These are phyloP conservation scores for Orbilia ellipsospora DNA, from an alignment of 2,329 filamentous ascomycete species.

Conservation along the genomic window DNA sequence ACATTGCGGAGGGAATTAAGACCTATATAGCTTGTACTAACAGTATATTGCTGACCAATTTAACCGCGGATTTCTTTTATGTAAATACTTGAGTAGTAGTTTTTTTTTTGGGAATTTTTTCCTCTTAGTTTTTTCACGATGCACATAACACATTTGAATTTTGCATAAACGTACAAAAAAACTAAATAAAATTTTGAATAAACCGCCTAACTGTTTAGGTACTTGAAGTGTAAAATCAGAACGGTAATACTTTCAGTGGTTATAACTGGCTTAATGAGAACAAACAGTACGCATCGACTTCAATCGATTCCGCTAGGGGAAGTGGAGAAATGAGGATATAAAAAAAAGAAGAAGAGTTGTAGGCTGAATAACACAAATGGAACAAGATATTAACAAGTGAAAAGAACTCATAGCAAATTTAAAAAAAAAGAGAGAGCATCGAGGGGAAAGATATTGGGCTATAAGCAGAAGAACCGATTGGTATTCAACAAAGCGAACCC, in stretches of 20 bases:
- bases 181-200: conserved; percentile 2
- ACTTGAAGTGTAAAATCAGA: background rate
- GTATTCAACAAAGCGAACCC: conserved; percentile 55
- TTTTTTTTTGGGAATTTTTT: too few species aligned
- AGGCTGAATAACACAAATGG: background rate
- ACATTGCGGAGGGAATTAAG: background rate
- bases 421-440: conserved; percentile 48
- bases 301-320: conserved; percentile 58
- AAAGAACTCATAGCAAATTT: conserved; percentile 31
- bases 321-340: conserved; percentile 46
- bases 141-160: background rate
- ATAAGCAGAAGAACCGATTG: conserved; percentile 53
- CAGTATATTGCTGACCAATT: background rate
- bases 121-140: too few species aligned
- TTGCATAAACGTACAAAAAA: background rate
- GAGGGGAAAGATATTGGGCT: conserved; percentile 51
- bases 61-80: background rate
- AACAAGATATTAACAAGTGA: conserved; percentile 17
- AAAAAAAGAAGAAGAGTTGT: conserved; percentile 14
- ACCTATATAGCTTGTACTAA: too few species aligned
- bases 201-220: background rate
- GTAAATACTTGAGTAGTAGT: background rate
- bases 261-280: too few species aligned
- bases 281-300: conserved; percentile 59
- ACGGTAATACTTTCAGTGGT: conserved; percentile 10